These are phyloP conservation scores for Naganishia vaughanmartiniae DNA, from an alignment of 768 basidiomycete species.

Conservation along the genomic window DNA sequence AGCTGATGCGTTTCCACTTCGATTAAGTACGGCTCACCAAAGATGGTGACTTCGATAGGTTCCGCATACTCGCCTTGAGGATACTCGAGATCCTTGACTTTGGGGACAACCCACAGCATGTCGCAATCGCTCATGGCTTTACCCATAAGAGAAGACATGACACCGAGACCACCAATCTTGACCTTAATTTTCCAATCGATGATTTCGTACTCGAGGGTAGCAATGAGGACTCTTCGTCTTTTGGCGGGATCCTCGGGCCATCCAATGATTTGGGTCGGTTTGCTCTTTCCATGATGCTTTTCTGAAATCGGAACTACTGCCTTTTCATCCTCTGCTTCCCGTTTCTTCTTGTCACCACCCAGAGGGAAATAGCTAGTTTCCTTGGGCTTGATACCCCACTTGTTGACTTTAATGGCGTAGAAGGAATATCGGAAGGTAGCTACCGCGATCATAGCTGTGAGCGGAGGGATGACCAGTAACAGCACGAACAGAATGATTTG, in stretches of 20 bases:
- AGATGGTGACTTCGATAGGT: conserved; percentile 93
- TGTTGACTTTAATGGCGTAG: conserved; percentile 92
- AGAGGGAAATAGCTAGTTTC: conserved; percentile 79
- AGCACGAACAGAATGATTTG: conserved; percentile 86
- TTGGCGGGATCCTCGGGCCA: conserved; percentile 94
- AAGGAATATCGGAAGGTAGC: conserved; percentile 90
- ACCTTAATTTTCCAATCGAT: conserved; percentile 97
- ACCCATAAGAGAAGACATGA: conserved; percentile 96
- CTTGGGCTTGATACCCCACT: conserved; percentile 76
- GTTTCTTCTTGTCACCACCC: conserved; percentile 67
- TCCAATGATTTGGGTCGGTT: conserved; percentile 76
- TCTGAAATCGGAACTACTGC: conserved; percentile 60
- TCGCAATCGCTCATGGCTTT: conserved; percentile 98
- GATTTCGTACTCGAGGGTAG: conserved; percentile 92
- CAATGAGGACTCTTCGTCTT: conserved; percentile 82
- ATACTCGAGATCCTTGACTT: conserved; percentile 91
- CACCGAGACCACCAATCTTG: conserved; percentile 95
- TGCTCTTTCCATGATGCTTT: conserved; percentile 64
- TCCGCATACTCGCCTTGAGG: conserved; percentile 86
- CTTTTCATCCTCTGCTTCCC: conserved; percentile 50
- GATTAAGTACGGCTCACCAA: conserved; percentile 90
- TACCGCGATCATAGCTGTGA: conserved; percentile 80
- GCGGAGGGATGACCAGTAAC: conserved; percentile 72
- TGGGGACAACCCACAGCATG: conserved; percentile 87
- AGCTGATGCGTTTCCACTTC: conserved; percentile 89